phyloP scores from a whole-genome alignment of 768 basidiomycete genomes.

The Pholiota microspora region DNA sequence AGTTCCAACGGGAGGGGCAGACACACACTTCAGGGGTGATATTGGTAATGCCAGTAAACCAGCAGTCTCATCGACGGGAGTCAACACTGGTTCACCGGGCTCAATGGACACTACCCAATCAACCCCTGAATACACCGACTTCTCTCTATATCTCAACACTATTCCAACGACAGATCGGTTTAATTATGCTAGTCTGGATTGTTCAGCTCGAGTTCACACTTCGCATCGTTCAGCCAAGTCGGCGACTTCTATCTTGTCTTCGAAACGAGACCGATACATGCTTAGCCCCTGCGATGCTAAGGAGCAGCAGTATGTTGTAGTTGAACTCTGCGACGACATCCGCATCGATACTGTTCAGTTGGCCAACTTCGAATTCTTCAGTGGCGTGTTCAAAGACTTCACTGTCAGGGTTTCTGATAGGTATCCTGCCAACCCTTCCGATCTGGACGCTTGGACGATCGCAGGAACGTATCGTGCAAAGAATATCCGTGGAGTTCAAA shows the following conservation, averaged over 20 bases:
- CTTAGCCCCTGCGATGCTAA: conserved; percentile 80
- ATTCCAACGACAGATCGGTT: conserved; percentile 84
- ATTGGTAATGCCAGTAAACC: conserved; percentile 3
- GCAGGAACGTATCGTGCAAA: conserved; percentile 84
- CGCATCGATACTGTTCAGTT: conserved; percentile 94
- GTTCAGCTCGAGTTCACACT: conserved; percentile 88
- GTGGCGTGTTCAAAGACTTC: conserved; percentile 93
- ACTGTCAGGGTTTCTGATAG: conserved; percentile 85
- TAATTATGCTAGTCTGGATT: conserved; percentile 93
- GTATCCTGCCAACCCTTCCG: conserved; percentile 54
- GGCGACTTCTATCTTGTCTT: conserved; percentile 77
- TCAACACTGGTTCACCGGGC: conserved; percentile 1
- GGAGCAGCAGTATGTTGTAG: conserved; percentile 75
- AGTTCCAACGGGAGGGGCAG: not conserved
- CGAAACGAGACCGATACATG: conserved; percentile 95
- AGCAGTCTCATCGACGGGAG: conserved; percentile 1
- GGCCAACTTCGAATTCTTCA: conserved; percentile 98
- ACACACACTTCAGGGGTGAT: conserved; percentile 4
- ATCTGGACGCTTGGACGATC: conserved; percentile 60
- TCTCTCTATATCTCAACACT: conserved; percentile 53
- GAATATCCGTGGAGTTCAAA: conserved; percentile 90
- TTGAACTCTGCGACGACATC: conserved; percentile 98
- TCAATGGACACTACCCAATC: conserved; percentile 14
- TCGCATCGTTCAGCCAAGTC: conserved; percentile 83
- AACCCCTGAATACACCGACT: conserved; percentile 28